phyloP scores from a whole-genome alignment of 2,329 filamentous ascomycete genomes.

The Tolypocladium cylindrosporum region DNA sequence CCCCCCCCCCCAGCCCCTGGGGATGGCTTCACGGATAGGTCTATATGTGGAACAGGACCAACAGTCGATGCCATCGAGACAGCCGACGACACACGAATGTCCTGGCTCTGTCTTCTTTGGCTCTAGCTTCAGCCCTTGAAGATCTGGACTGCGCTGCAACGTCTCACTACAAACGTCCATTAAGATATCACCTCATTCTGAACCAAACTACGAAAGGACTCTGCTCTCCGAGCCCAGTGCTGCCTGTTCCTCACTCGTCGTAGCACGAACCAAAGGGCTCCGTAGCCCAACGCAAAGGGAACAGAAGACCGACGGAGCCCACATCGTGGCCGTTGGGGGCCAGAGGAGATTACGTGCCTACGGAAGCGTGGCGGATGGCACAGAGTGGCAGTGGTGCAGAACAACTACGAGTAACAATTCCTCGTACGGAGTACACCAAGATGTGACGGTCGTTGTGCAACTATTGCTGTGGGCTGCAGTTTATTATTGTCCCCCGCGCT shows the following conservation, averaged over 20 bases:
- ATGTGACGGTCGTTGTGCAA: neutral
- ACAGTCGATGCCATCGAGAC: neutral
- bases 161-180: constrained; percentile 2
- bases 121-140: constrained; percentile 1
- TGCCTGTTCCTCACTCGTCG: neutral
- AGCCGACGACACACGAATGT: neutral
- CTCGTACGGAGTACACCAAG: neutral
- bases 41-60: neutral
- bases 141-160: constrained; percentile 5
- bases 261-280: neutral
- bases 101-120: neutral
- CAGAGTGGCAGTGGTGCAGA: neutral
- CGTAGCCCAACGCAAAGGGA: neutral
- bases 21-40: neutral
- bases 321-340: neutral
- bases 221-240: neutral
- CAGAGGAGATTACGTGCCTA: neutral
- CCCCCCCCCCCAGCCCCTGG: neutral
- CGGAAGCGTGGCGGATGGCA: neutral
- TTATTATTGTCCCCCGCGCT: neutral
- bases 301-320: neutral
- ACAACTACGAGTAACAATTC: neutral
- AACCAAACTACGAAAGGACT: neutral
- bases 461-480: neutral
- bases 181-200: neutral